phyloP scores from a whole-genome alignment of 1,284 basidiomycete species.

The Ustilago sp. region DNA sequence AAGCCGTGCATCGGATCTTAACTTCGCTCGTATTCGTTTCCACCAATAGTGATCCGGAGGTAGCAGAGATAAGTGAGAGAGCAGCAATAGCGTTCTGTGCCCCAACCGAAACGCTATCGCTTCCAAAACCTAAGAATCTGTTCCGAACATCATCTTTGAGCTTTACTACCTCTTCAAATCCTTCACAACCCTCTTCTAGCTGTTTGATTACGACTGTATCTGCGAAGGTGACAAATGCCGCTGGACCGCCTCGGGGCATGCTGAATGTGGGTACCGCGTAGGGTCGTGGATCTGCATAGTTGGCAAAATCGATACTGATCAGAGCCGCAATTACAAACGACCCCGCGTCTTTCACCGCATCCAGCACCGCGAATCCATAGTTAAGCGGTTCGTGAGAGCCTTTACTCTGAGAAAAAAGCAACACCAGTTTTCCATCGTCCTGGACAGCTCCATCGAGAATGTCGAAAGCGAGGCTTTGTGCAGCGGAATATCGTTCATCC shows the following conservation, averaged over 20 bases:
- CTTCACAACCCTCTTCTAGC: slow-evolving; percentile 32
- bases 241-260: slow-evolving; percentile 60
- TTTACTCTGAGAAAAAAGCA: slow-evolving; percentile 53
- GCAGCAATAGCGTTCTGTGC: slow-evolving; percentile 29
- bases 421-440: slow-evolving; percentile 37
- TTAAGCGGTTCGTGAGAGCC: slow-evolving; percentile 32
- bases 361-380: slow-evolving; percentile 50
- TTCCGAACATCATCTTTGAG: slow-evolving; percentile 65
- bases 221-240: slow-evolving; percentile 61
- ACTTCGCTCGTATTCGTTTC: slow-evolving; percentile 48
- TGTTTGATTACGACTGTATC: slow-evolving; percentile 58
- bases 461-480: slow-evolving; percentile 38
- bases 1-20: slow-evolving; percentile 33
- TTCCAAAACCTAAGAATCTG: slow-evolving; percentile 66
- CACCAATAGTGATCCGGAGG: slow-evolving; percentile 59
- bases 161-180: slow-evolving; percentile 69
- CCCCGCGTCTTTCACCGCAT: slow-evolving; percentile 31
- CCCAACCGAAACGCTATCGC: slow-evolving; percentile 30
- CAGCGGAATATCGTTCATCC: slow-evolving; percentile 55
- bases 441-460: slow-evolving; percentile 44
- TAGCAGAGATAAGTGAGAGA: slow-evolving; percentile 63
- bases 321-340: slow-evolving; percentile 46
- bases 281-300: slow-evolving; percentile 57
- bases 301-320: slow-evolving; percentile 29
- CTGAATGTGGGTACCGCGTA: slow-evolving; percentile 55